These are phyloP conservation scores for Colletotrichum sp. DNA, from an alignment of 2,329 filamentous ascomycete genomes.

Conservation along the genomic window DNA sequence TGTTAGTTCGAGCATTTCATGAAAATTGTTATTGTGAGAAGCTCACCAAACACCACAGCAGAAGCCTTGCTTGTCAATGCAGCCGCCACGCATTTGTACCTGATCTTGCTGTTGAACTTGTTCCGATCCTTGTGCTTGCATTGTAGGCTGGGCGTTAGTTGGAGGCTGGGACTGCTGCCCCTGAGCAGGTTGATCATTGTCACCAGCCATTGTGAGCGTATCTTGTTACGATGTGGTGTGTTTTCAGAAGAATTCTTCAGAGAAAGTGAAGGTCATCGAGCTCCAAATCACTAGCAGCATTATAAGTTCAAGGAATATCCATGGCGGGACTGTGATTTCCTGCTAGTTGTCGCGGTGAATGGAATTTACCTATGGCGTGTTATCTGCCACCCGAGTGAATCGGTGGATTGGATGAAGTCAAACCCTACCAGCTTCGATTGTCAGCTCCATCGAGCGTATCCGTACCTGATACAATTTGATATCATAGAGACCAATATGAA, in stretches of 20 bases:
- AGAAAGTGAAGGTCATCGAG: rapidly evolving
- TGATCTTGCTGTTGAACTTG: neutral
- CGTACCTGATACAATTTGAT: neutral
- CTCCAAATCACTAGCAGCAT: neutral
- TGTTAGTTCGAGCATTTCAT: neutral
- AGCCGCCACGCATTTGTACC: neutral
- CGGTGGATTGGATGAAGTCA: neutral
- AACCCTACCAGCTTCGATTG: neutral
- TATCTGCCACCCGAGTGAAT: neutral
- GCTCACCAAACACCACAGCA: neutral
- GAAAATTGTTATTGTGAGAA: neutral
- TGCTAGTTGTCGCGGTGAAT: neutral
- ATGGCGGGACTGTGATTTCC: neutral
- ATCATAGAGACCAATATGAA: neutral
- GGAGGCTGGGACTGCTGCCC: neutral
- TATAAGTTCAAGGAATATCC: neutral
- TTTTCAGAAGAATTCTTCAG: rapidly evolving
- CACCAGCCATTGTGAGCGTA: neutral
- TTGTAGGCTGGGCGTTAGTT: rapidly evolving
- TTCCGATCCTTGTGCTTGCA: neutral
- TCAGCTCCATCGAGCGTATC: neutral
- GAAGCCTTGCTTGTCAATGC: neutral
- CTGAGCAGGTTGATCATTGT: neutral
- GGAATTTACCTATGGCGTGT: neutral
- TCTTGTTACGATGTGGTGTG: neutral